These are phyloP conservation scores for Fusarium sp. DNA, from an alignment of 2,329 filamentous ascomycete species.

Conservation along the genomic window DNA sequence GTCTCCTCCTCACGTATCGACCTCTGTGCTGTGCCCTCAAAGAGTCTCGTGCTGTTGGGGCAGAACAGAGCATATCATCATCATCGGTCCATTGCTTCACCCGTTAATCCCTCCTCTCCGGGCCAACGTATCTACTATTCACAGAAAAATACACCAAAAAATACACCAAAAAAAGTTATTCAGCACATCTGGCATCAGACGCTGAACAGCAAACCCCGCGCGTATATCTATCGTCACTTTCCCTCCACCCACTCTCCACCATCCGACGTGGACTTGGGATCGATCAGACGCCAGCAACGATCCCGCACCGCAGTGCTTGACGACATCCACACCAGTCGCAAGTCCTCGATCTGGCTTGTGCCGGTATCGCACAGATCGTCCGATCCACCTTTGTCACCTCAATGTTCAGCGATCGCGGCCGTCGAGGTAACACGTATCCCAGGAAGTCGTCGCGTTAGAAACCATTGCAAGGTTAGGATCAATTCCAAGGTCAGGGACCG, in stretches of 20 bases:
- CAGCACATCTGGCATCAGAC: background rate
- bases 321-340: slow-evolving; percentile 4
- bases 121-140: slow-evolving; percentile 8
- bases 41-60: slow-evolving; percentile 23
- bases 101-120: slow-evolving; percentile 13
- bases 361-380: background rate
- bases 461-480: slow-evolving; percentile 21
- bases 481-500: slow-evolving; percentile 2
- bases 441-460: slow-evolving; percentile 47
- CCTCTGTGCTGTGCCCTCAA: slow-evolving; percentile 25
- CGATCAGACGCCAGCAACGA: slow-evolving; percentile 26
- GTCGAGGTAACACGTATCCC: slow-evolving; percentile 35
- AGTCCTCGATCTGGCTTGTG: background rate
- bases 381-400: slow-evolving; percentile 13
- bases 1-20: slow-evolving; percentile 21
- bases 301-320: slow-evolving; percentile 21
- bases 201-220: background rate
- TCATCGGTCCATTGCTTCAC: slow-evolving; percentile 19
- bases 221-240: slow-evolving; percentile 30
- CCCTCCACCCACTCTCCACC: slow-evolving; percentile 32
- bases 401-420: slow-evolving; percentile 35
- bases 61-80: slow-evolving; percentile 31
- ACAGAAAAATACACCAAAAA: background rate
- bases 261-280: slow-evolving; percentile 30
- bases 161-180: background rate